These are phyloP conservation scores for Malbranchea zuffiana DNA, from an alignment of 2,329 filamentous ascomycete genomes.

Conservation along the genomic window DNA sequence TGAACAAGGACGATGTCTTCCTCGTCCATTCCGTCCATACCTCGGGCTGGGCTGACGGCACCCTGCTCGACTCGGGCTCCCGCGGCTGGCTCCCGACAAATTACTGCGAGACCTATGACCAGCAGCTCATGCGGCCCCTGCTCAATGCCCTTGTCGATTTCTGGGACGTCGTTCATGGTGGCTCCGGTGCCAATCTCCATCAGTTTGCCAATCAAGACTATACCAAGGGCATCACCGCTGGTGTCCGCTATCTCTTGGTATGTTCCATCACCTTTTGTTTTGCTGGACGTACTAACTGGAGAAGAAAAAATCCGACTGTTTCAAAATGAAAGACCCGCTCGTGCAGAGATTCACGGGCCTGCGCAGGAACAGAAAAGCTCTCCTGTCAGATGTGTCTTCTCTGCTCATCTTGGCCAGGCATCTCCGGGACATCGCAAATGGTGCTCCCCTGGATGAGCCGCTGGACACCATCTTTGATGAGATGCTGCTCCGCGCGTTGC, in stretches of 20 bases:
- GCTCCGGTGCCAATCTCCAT: slow-evolving; percentile 60
- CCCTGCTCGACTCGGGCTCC: slow-evolving; percentile 70
- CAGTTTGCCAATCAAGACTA: slow-evolving; percentile 87
- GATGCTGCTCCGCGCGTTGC: slow-evolving; percentile 87
- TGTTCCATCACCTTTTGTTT: slow-evolving; percentile 30
- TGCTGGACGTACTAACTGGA: slow-evolving; percentile 17
- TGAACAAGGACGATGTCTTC: slow-evolving; percentile 85
- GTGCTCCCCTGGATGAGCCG: slow-evolving; percentile 30
- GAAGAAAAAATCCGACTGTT: slow-evolving; percentile 76
- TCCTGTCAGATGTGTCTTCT: slow-evolving; percentile 79
- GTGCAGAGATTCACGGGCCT: slow-evolving; percentile 67
- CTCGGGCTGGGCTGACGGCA: slow-evolving; percentile 97
- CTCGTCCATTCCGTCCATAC: slow-evolving; percentile 93
- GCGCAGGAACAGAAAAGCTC: slow-evolving; percentile 69
- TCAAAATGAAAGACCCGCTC: slow-evolving; percentile 67
- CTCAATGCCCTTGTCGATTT: slow-evolving; percentile 80
- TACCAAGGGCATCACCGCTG: slow-evolving; percentile 86
- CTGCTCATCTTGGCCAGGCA: slow-evolving; percentile 82
- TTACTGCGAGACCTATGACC: slow-evolving; percentile 92
- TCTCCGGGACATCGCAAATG: slow-evolving; percentile 61
- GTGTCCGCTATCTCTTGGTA: slow-evolving; percentile 80
- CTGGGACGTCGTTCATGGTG: slow-evolving; percentile 78
- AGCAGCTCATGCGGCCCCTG: slow-evolving; percentile 71
- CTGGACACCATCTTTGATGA: slow-evolving; percentile 62
- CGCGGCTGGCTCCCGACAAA: slow-evolving; percentile 96